A percentile compares a stretch with the other conserved stretches of the same genome.
Conservation (phyloP, 495 filamentous ascomycete genomes). For the Penicillium steckii region DNA sequence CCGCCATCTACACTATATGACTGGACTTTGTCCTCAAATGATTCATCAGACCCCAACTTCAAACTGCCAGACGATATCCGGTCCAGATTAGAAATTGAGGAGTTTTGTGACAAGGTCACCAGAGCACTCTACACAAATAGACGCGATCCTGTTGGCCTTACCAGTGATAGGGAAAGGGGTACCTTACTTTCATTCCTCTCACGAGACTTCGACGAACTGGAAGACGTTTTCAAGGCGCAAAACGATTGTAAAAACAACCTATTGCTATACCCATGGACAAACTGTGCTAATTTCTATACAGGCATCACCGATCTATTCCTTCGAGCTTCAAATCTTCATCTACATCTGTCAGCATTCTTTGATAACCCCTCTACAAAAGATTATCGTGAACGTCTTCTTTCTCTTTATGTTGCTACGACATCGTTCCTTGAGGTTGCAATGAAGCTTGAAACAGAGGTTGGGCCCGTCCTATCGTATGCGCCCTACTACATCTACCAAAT, state of each 20-base stretch:
- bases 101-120: constrained; percentile 83
- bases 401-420: constrained; percentile 73
- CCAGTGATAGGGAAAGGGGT: constrained; percentile 65
- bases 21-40: constrained; percentile 70
- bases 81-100: constrained; percentile 72
- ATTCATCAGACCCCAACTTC: constrained; percentile 63
- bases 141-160: constrained; percentile 70
- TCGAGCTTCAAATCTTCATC: constrained; percentile 75
- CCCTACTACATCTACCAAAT: constrained; percentile 92
- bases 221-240: constrained; percentile 40
- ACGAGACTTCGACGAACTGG: constrained; percentile 53
- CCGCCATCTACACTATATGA: constrained; percentile 87
- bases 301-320: constrained; percentile 72
- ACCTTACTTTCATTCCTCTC: constrained; percentile 60
- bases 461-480: constrained; percentile 61
- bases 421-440: constrained; percentile 73
- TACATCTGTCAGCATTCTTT: constrained; percentile 86
- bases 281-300: constrained; percentile 34
- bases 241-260: constrained; percentile 39
- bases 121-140: constrained; percentile 80
- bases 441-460: constrained; percentile 51
- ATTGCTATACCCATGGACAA: not conserved
- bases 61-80: constrained; percentile 65
- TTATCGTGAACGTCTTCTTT: constrained; percentile 74
- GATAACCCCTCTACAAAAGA: constrained; percentile 71